Evolutionary conservation across 257 asterid species (phyloP).

Genomic region (Schizonepeta tenuifolia): DNA sequence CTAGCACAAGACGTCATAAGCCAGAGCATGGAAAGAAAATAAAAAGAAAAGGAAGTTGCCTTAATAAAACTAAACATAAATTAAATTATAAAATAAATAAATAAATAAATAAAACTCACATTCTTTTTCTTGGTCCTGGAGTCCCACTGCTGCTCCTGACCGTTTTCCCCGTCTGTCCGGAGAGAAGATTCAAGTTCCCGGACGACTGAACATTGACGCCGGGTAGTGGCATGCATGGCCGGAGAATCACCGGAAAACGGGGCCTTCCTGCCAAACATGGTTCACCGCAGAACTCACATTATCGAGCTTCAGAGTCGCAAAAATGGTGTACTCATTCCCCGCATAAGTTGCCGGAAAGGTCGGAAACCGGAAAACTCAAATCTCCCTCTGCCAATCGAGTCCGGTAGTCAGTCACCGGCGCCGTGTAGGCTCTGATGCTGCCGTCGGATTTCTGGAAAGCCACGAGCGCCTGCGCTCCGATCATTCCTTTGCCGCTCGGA

Average conservation of each 20-base stretch:
- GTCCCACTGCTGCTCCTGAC: slow-evolving; percentile 29
- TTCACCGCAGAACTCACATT: slow-evolving; percentile 56
- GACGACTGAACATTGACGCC: slow-evolving; percentile 63
- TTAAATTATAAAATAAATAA: too few relatives aligned
- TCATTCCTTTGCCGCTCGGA: slow-evolving; percentile 72
- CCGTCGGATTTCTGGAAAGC: slow-evolving; percentile 83
- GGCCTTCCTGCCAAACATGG: slow-evolving; percentile 97
- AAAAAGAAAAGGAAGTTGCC: too few relatives aligned
- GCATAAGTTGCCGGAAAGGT: slow-evolving; percentile 58
- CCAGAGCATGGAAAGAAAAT: too few relatives aligned
- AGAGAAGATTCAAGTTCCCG: slow-evolving; percentile 61
- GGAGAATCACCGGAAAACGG: slow-evolving; percentile 70
- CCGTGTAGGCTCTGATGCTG: slow-evolving; percentile 58
- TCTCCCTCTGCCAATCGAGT: slow-evolving; percentile 64
- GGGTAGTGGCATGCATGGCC: slow-evolving; percentile 52
- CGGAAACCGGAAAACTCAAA: slow-evolving; percentile 76
- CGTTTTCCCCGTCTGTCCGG: slow-evolving; percentile 50
- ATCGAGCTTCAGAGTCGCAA: slow-evolving; percentile 64
- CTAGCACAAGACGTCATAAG: too few relatives aligned
- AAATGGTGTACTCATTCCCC: slow-evolving; percentile 58
- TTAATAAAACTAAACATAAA: too few relatives aligned
- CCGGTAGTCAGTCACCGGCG: slow-evolving; percentile 60
- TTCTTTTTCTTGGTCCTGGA: slow-evolving; percentile 42
- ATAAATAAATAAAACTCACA: slow-evolving; percentile 30
- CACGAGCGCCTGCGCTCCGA: slow-evolving; percentile 75